A percentile compares a stretch with the other conserved stretches of the same genome.
Conservation (phyloP, 75 land plant species). For the Chamaecyparis obtusa region DNA sequence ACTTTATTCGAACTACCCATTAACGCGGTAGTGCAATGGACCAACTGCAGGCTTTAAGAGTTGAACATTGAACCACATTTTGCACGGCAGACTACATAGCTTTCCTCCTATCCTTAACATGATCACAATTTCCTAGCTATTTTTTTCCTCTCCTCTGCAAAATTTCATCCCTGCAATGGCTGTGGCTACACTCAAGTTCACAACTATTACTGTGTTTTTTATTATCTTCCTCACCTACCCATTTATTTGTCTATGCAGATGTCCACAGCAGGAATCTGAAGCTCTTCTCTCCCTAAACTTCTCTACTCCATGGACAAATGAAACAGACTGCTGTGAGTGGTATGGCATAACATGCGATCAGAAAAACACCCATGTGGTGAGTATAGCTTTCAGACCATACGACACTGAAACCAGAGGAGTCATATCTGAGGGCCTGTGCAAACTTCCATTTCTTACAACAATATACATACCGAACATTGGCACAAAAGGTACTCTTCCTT, state of each 20-base stretch:
- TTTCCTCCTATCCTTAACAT: too few relatives aligned
- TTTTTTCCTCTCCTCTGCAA: too few relatives aligned
- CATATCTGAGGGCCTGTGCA: neutral
- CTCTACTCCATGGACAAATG: neutral
- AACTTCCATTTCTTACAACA: neutral
- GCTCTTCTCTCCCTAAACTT: neutral
- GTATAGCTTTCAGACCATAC: neutral
- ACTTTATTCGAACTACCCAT: too few relatives aligned
- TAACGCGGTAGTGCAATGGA: too few relatives aligned
- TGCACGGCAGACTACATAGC: too few relatives aligned
- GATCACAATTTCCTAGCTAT: too few relatives aligned
- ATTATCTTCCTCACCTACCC: neutral
- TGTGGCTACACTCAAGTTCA: too few relatives aligned
- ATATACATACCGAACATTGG: neutral
- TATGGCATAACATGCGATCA: neutral
- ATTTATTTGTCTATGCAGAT: neutral
- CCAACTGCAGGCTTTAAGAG: too few relatives aligned
- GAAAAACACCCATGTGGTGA: neutral
- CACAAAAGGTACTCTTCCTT: neutral
- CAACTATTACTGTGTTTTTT: neutral
- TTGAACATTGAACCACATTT: too few relatives aligned
- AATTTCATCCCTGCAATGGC: too few relatives aligned
- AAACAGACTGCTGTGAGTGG: neutral
- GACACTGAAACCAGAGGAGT: neutral
- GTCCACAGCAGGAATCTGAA: slow-evolving; percentile 14